phyloP scores from a whole-genome alignment of 176 grass and related monocot species.

The Chrysopogon serrulatus region DNA sequence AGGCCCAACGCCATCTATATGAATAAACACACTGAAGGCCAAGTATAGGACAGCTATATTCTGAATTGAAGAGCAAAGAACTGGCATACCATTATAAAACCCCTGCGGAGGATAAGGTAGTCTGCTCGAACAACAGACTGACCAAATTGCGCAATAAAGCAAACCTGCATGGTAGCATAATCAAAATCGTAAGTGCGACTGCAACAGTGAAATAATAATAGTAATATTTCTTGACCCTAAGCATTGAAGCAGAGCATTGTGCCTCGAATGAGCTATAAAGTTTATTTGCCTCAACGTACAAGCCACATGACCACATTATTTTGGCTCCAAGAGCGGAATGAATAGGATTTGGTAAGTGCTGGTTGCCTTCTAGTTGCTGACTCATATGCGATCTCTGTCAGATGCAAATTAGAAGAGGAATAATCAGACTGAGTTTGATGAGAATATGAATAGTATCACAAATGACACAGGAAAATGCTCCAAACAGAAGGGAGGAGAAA shows the following conservation, averaged over 20 bases:
- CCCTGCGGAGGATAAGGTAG: slow-evolving; percentile 88
- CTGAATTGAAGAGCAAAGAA: background rate
- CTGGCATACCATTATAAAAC: slow-evolving; percentile 80
- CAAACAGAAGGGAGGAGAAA: background rate
- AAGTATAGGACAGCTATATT: background rate
- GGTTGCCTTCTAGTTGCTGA: slow-evolving; percentile 92
- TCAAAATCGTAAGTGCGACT: background rate
- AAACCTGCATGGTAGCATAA: slow-evolving; percentile 53
- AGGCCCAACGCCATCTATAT: background rate
- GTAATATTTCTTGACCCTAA: background rate
- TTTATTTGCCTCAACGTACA: slow-evolving; percentile 46
- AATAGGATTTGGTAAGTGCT: slow-evolving; percentile 66
- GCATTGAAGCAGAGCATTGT: slow-evolving; percentile 5
- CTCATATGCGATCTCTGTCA: slow-evolving; percentile 75
- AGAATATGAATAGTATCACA: background rate
- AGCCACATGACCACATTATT: slow-evolving; percentile 71
- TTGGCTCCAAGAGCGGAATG: slow-evolving; percentile 66
- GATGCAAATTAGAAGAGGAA: slow-evolving; percentile 18
- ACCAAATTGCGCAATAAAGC: slow-evolving; percentile 91
- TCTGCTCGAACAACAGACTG: slow-evolving; percentile 92
- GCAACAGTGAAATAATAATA: background rate
- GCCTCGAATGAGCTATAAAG: slow-evolving; percentile 4
- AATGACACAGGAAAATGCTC: background rate
- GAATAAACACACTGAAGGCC: slow-evolving; percentile 3
- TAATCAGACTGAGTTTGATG: slow-evolving; percentile 3